These are phyloP conservation scores for Aspergillus sp. DNA, from an alignment of 2,329 filamentous ascomycete species.

Conservation along the genomic window DNA sequence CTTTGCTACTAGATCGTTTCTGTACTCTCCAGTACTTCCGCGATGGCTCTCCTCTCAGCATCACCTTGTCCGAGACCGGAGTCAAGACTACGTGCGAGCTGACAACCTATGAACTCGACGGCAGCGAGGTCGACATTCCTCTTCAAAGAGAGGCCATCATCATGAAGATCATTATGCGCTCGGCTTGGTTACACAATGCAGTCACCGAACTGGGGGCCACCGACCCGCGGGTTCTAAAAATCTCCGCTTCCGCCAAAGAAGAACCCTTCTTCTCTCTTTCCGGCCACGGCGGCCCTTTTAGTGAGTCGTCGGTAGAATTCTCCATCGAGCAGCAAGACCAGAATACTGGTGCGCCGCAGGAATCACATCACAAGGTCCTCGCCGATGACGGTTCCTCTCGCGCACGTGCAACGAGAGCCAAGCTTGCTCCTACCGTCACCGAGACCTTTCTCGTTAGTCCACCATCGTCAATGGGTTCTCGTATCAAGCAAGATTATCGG, in stretches of 20 bases:
- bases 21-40: constrained; percentile 78
- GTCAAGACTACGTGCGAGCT: constrained; percentile 88
- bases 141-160: constrained; percentile 76
- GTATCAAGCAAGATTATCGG: constrained; percentile 76
- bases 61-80: constrained; percentile 81
- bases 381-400: constrained; percentile 38
- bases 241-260: constrained; percentile 60
- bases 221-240: constrained; percentile 69
- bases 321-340: constrained; percentile 46
- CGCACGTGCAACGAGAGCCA: constrained; percentile 32
- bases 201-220: constrained; percentile 59
- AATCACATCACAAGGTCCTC: constrained; percentile 33
- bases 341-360: constrained; percentile 20
- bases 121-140: constrained; percentile 63
- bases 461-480: constrained; percentile 57
- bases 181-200: constrained; percentile 52
- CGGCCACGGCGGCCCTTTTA: constrained; percentile 59
- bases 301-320: constrained; percentile 62
- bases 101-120: constrained; percentile 79
- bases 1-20: constrained; percentile 78
- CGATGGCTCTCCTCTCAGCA: constrained; percentile 74
- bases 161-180: constrained; percentile 94
- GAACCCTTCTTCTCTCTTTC: constrained; percentile 75
- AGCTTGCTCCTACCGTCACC: constrained; percentile 44
- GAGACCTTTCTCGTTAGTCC: constrained; percentile 56